These are phyloP conservation scores for Tillandsia fasciculata DNA, from an alignment of 176 grass and related monocot genomes.

Conservation along the genomic window DNA sequence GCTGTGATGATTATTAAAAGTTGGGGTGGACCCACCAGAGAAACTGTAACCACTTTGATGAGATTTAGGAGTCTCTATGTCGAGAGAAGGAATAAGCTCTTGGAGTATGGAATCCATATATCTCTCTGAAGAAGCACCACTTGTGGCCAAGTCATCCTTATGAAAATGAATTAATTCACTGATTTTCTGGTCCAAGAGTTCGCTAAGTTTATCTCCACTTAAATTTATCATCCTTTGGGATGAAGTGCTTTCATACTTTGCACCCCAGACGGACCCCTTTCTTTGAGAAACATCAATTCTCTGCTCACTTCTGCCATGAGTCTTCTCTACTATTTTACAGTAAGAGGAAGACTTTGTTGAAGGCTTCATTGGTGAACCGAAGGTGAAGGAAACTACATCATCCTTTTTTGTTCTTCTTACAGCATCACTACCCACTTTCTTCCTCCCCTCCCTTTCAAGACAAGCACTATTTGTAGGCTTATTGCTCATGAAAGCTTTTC, in stretches of 20 bases:
- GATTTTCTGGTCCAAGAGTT: conserved; percentile 36
- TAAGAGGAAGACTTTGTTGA: conserved; percentile 4
- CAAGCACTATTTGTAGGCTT: conserved; percentile 19
- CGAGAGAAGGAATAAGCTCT: conserved; percentile 49
- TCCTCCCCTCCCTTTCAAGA: conserved; percentile 27
- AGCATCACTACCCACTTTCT: conserved; percentile 15
- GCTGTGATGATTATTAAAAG: not conserved
- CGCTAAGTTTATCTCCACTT: conserved; percentile 35
- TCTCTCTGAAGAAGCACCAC: conserved; percentile 26
- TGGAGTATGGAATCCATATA: conserved; percentile 39
- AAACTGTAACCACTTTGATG: conserved; percentile 11
- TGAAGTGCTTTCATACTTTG: conserved; percentile 1
- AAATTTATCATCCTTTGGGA: conserved; percentile 3
- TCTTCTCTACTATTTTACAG: conserved; percentile 20
- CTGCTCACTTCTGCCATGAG: not conserved
- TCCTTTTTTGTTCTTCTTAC: conserved; percentile 7
- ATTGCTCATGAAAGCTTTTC: conserved; percentile 10
- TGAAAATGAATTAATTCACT: conserved; percentile 33
- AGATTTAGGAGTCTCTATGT: not conserved
- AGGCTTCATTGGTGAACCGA: conserved; percentile 24
- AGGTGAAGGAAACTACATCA: conserved; percentile 16
- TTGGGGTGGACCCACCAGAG: conserved; percentile 10
- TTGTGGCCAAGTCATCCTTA: conserved; percentile 21
- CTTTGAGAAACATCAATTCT: not conserved
- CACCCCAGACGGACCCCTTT: not conserved